These are phyloP conservation scores for Pyrus hybrid DNA, from an alignment of 331 rosid species.

Conservation along the genomic window DNA sequence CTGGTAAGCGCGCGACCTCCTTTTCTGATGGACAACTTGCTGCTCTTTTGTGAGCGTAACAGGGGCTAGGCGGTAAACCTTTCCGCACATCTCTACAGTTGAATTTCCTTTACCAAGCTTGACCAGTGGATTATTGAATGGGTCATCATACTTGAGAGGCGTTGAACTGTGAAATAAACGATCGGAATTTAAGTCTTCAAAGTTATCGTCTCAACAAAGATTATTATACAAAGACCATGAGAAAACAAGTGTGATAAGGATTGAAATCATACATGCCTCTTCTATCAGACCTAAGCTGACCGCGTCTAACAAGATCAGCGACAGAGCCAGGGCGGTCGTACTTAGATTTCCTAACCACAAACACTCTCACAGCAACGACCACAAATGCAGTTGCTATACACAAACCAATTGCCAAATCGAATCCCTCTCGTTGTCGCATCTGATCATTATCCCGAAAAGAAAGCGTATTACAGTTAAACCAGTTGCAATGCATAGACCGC, in stretches of 20 bases:
- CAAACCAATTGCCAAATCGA: constrained; percentile 50
- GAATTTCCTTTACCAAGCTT: constrained; percentile 69
- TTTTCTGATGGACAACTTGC: constrained; percentile 71
- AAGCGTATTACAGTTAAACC: neutral
- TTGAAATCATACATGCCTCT: constrained; percentile 94
- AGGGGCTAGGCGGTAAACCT: constrained; percentile 86
- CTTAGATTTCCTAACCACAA: constrained; percentile 33
- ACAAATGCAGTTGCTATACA: constrained; percentile 47
- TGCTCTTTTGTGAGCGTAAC: constrained; percentile 83
- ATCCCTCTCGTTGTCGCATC: constrained; percentile 35
- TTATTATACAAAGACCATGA: neutral
- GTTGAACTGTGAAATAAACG: constrained; percentile 23
- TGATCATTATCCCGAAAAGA: neutral
- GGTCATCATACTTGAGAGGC: constrained; percentile 69
- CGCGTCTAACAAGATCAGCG: constrained; percentile 90
- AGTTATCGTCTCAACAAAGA: neutral
- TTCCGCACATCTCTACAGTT: constrained; percentile 86
- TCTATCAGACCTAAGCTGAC: constrained; percentile 89
- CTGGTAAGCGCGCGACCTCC: constrained; percentile 85
- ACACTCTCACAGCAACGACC: constrained; percentile 30
- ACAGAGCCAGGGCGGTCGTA: constrained; percentile 67
- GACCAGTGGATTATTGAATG: constrained; percentile 84
- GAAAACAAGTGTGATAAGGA: neutral
- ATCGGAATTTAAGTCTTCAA: neutral
- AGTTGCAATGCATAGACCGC: neutral